Conservation (phyloP, 305 asterid species). For the Fraxinus xanthoxyloides region DNA sequence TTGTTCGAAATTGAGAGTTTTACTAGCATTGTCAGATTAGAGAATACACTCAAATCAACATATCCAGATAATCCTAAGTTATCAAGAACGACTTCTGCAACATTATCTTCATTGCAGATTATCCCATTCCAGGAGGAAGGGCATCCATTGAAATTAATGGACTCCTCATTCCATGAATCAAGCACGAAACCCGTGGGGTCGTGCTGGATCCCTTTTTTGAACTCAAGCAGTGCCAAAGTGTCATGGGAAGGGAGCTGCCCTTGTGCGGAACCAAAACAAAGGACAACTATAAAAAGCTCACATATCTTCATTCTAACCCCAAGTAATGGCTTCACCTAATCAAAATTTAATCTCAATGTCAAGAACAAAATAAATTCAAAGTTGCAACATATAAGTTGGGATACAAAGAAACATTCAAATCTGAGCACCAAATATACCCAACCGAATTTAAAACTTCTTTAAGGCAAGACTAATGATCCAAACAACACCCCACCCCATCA, state of each 20-base stretch:
- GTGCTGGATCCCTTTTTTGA: conserved; percentile 15
- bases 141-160: conserved; percentile 56
- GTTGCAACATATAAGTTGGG: not conserved
- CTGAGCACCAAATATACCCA: not conserved
- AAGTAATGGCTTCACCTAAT: not conserved
- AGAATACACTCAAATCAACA: conserved; percentile 65
- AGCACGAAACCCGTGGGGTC: conserved; percentile 18
- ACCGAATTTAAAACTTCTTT: not conserved
- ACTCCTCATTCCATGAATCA: conserved; percentile 16
- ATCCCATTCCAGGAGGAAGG: conserved; percentile 98
- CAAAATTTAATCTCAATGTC: not conserved
- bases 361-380: not conserved
- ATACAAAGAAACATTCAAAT: not conserved
- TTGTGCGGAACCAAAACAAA: not conserved
- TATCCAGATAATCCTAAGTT: conserved; percentile 61
- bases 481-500: not conserved
- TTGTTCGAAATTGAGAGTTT: conserved; percentile 83
- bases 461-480: not conserved
- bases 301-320: conserved; percentile 10
- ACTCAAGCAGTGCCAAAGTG: conserved; percentile 41
- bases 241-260: conserved; percentile 77
- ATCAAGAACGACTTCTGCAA: conserved; percentile 86
- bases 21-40: conserved; percentile 77
- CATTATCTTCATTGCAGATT: conserved; percentile 81
- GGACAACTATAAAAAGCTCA: not conserved